phyloP scores from a whole-genome alignment of 176 grass and related monocot species.

The Carex kokanica region DNA sequence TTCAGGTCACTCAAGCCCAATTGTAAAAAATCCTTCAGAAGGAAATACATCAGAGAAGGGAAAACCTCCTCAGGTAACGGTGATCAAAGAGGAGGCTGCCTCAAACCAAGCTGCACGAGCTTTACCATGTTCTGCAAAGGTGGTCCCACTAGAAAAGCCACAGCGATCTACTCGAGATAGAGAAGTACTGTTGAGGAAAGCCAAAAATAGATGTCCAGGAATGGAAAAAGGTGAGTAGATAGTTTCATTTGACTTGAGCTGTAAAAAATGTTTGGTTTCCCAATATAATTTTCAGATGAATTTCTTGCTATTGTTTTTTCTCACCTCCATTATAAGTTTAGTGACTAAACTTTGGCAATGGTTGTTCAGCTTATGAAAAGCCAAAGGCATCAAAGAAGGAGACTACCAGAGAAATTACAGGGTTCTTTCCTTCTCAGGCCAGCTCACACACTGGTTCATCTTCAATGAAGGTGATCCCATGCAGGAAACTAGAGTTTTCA shows the following conservation, averaged over 20 bases:
- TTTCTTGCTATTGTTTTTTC: background rate
- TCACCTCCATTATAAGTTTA: background rate
- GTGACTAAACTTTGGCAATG: background rate
- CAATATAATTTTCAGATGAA: background rate
- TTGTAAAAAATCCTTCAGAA: no score
- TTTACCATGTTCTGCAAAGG: no score
- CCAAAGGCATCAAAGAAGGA: conserved; percentile 12
- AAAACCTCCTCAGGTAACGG: no score
- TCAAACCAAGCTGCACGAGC: no score
- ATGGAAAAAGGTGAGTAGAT: background rate
- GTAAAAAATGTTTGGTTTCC: background rate
- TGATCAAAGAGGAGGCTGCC: no score
- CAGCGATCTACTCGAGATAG: no score
- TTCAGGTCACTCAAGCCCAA: no score
- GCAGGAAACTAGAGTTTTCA: background rate
- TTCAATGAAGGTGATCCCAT: background rate
- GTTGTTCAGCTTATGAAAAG: background rate
- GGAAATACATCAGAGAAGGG: no score
- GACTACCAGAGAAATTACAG: background rate
- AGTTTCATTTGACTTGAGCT: background rate
- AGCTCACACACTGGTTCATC: background rate
- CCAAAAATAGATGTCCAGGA: no score
- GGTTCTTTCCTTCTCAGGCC: background rate
- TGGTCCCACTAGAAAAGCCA: no score
- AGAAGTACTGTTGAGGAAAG: no score